A percentile compares a stretch with the other conserved stretches of the same genome.
These are phyloP conservation scores for Coemansia sp. DNA, from an alignment of 192 early-diverging fungal species.

Conservation along the genomic window DNA sequence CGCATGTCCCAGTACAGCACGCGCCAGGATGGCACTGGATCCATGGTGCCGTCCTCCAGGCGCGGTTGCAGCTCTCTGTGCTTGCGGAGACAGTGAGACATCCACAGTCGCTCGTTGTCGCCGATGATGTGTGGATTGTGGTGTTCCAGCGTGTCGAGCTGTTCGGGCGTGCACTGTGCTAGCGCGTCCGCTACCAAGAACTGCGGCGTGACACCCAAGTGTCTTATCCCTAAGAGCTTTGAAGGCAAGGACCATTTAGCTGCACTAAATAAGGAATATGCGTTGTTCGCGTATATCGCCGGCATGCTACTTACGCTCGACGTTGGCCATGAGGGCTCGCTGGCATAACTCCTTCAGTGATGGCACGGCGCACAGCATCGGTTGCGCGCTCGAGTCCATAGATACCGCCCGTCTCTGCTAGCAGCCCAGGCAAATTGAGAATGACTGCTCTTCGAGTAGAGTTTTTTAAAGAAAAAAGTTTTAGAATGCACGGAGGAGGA, in stretches of 20 bases:
- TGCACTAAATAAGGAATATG: no score
- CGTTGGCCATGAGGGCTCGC: conserved; percentile 28
- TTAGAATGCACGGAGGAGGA: not conserved
- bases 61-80: conserved; percentile 16
- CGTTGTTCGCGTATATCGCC: not conserved
- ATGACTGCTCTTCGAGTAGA: not conserved
- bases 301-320: conserved; percentile 20
- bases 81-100: conserved; percentile 19
- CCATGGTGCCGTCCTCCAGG: conserved; percentile 11
- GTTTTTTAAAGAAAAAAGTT: not conserved
- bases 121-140: conserved; percentile 42
- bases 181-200: conserved; percentile 33
- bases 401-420: not conserved
- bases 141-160: conserved; percentile 42
- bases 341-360: conserved; percentile 48
- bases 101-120: conserved; percentile 50
- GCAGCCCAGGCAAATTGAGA: not conserved
- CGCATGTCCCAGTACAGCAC: conserved; percentile 32
- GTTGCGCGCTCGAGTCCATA: conserved; percentile 10
- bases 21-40: conserved; percentile 32
- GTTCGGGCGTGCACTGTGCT: conserved; percentile 43
- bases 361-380: conserved; percentile 4
- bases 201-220: conserved; percentile 37
- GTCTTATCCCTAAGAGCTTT: conserved; percentile 16
- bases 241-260: no score